A percentile compares a stretch with the other conserved stretches of the same genome.
Conservation (phyloP, 345 rosid genomes). For the Eucalyptus virginea region DNA sequence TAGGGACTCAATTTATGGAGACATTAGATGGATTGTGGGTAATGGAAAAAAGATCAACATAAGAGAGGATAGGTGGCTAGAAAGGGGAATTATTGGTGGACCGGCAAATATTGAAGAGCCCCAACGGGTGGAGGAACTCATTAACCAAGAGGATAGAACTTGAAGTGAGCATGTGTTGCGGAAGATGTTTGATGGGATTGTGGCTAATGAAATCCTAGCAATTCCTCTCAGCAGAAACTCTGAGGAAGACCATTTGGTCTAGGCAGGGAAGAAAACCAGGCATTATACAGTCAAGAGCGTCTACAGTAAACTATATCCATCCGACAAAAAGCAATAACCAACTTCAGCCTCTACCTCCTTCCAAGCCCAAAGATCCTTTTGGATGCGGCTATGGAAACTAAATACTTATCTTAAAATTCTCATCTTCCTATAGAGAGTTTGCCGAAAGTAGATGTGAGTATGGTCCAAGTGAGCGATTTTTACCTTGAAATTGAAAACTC, state of each 20-base stretch:
- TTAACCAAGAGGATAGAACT: too few species aligned
- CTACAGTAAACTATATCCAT: too few species aligned
- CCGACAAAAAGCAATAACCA: neutral
- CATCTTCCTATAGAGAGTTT: too few species aligned
- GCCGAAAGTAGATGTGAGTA: rapidly evolving
- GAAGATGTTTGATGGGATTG: too few species aligned
- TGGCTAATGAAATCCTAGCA: neutral
- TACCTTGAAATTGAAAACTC: rapidly evolving
- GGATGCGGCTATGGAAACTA: neutral
- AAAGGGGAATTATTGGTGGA: neutral
- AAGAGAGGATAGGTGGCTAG: neutral
- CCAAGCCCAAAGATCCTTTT: neutral
- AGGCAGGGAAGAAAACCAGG: neutral
- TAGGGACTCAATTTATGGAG: neutral
- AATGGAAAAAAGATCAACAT: neutral
- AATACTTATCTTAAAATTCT: neutral
- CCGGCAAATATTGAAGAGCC: neutral
- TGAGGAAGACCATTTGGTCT: neutral
- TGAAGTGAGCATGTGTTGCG: too few species aligned
- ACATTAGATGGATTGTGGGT: neutral
- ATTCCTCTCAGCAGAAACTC: neutral
- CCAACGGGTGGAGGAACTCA: neutral
- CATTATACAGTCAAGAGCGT: rapidly evolving
- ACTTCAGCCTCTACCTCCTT: too few species aligned
- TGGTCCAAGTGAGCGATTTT: rapidly evolving